Conservation (phyloP, 1,284 basidiomycete species). For the Porodaedalea pini region DNA sequence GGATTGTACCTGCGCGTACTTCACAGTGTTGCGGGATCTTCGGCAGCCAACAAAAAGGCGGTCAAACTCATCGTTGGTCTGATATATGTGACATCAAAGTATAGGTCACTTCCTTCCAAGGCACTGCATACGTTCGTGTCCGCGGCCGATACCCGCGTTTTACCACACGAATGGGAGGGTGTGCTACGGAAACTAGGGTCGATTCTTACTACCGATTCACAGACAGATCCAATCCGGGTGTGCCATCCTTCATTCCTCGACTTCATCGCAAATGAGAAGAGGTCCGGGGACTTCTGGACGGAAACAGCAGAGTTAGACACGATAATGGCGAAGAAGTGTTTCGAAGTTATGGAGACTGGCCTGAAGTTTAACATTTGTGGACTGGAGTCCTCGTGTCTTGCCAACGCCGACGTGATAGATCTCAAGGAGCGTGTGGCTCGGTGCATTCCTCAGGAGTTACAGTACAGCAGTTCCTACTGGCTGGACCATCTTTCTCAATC, state of each 20-base stretch:
- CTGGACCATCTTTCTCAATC: no score
- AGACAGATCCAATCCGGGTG: neutral
- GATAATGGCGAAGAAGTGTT: no score
- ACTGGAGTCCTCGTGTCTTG: neutral
- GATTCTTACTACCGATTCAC: no score
- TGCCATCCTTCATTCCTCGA: conserved; percentile 5
- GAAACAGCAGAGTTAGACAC: conserved; percentile 17
- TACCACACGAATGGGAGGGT: no score
- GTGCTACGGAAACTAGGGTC: no score
- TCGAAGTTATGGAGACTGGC: conserved; percentile 13
- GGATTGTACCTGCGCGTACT: neutral
- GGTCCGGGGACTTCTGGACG: conserved; percentile 23
- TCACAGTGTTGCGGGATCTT: neutral
- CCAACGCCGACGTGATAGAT: neutral
- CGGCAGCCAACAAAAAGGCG: neutral
- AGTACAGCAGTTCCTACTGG: no score
- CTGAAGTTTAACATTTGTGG: conserved; percentile 8
- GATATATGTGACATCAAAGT: neutral
- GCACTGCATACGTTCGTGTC: neutral
- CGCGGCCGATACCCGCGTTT: no score
- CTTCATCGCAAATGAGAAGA: conserved; percentile 8
- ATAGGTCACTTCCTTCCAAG: neutral
- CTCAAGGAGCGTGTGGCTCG: neutral
- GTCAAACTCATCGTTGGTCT: neutral
- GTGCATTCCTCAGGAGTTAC: no score